Evolutionary conservation across 306 rosid genomes (phyloP), one percentile per base, ranked within the genome.

Genomic region (Rosa rugosa): DNA sequence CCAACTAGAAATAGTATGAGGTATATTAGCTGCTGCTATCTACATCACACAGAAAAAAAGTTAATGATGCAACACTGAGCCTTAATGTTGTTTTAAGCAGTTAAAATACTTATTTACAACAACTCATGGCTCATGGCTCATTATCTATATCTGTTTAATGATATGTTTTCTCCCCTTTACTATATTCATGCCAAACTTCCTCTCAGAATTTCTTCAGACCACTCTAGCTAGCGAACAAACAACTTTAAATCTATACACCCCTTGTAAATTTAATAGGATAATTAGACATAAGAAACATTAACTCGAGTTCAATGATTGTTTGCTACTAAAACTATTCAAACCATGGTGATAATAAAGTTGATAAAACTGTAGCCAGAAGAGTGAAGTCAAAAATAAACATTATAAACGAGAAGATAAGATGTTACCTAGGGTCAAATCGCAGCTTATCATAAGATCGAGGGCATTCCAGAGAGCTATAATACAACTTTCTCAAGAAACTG

Each of bases 371-470:
- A 8, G 16, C 47, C 42, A 23, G 47, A 50, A 25, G 36, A 17
- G 27, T 44, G 42, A 60, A 51, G 27, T 80, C 67, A 11, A 79
- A 64, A 59, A 68, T 20, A 54, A 31, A 67, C 36, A 34, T 34
- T 25, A 56, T 4, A 31, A 34, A 49, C 11, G 18, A 7, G 66
- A 69, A 54, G 8, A 12, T 16, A 70, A 23, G 44, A 77, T 17
- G 4, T 54, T 75, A 93, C 99, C 99, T 93, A n/a, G 99, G 98
- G 88, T 96, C 94, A 81, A 96, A 93, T 49, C 88, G 98, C 84
- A 96, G 88, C 89, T 83, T 96, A 85, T 93, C 98, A 80, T 96
- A 96, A 53, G 99, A 96, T 38, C 94, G 96, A 45, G 99, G 98
- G 77, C 99, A 96, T 82, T 96, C 99, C 77, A 93, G 76, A 80